Evolutionary conservation across 441 rosid species (phyloP), one percentile per base, ranked within the genome.

Genomic region (Gossypium laxum): DNA sequence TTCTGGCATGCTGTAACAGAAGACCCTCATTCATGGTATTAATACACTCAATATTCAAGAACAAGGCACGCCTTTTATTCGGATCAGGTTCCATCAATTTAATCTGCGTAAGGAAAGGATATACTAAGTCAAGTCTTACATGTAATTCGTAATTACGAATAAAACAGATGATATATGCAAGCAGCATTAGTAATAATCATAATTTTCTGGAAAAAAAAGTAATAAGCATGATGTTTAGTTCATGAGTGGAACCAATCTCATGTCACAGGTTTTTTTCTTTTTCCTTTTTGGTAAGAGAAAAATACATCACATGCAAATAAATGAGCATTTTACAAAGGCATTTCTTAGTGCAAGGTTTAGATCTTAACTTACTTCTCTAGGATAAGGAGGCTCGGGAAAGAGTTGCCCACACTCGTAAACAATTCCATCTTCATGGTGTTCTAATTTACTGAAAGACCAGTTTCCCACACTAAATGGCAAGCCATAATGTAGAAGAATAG

Each of bases 301-400:
- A 70, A 4, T 41, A 54, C 10, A 71, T 45, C 5, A 30, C 30
- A 59, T 17, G 26, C n/a, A 59, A 22, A 43, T 21, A 21, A 43
- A 43, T 41, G 14, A 21, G 55, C 69, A 45, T 28, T 26, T 21
- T 8, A 21, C 19, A 52, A 22, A 72, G 71, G 22, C 54, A n/a
- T 60, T 47, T 34, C 50, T 12, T 14, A 57, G 26, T 26, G 58
- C n/a, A 67, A 58, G 45, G 52, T 68, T 43, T 55, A 18, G 47
- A 43, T 18, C 18, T 72, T 75, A 72, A 67, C 67, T 52, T 82
- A 94, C 98, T 92, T 92, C 94, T 85, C 91, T 85, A 58, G 98
- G 99, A 80, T 86, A 90, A 52, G 98, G 99, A 83, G 98, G 99
- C 78, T 94, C 98, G n/a, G 97, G 94, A 80, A 94, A 92, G 62